Percentiles rank a stretch among this genome's conserved stretches.
These are phyloP conservation scores for Russula compacta DNA, from an alignment of 768 basidiomycete genomes.

Conservation along the genomic window DNA sequence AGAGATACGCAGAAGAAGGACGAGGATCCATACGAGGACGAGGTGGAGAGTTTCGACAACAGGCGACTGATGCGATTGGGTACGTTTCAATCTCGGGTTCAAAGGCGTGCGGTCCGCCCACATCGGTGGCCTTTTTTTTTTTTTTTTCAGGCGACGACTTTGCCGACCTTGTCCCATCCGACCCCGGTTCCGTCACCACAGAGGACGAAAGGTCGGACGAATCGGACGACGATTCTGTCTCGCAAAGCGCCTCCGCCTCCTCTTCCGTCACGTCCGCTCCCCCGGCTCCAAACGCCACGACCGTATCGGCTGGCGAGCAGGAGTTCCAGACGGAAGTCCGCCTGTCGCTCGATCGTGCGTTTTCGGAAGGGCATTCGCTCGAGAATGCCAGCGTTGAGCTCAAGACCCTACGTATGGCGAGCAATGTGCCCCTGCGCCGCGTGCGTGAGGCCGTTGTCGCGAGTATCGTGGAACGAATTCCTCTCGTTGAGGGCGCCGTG, in stretches of 20 bases:
- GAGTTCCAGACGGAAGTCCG: constrained; percentile 72
- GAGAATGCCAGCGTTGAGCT: constrained; percentile 92
- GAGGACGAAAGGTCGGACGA: constrained; percentile 40
- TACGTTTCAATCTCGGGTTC: constrained; percentile 22
- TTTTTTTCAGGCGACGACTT: constrained; percentile 44
- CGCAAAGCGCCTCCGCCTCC: constrained; percentile 33
- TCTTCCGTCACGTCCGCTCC: constrained; percentile 42
- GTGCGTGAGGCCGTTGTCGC: constrained; percentile 84
- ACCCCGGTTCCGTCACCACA: constrained; percentile 45
- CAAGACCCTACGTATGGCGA: constrained; percentile 94
- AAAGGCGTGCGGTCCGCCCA: background rate
- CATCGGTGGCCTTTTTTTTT: background rate
- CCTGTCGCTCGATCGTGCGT: constrained; percentile 87
- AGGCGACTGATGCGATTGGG: constrained; percentile 71
- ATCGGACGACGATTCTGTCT: constrained; percentile 28
- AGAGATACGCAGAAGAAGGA: constrained; percentile 38
- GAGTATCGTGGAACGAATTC: constrained; percentile 70
- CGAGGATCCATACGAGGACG: constrained; percentile 54
- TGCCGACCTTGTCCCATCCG: constrained; percentile 54
- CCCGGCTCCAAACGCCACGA: constrained; percentile 32
- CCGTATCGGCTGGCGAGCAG: constrained; percentile 28
- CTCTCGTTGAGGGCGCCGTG: constrained; percentile 44
- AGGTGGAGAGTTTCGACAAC: constrained; percentile 54
- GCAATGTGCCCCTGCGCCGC: constrained; percentile 79
- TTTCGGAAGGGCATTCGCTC: constrained; percentile 82